These are phyloP conservation scores for Mycena latifolia DNA, from an alignment of 768 basidiomycete species.

Conservation along the genomic window DNA sequence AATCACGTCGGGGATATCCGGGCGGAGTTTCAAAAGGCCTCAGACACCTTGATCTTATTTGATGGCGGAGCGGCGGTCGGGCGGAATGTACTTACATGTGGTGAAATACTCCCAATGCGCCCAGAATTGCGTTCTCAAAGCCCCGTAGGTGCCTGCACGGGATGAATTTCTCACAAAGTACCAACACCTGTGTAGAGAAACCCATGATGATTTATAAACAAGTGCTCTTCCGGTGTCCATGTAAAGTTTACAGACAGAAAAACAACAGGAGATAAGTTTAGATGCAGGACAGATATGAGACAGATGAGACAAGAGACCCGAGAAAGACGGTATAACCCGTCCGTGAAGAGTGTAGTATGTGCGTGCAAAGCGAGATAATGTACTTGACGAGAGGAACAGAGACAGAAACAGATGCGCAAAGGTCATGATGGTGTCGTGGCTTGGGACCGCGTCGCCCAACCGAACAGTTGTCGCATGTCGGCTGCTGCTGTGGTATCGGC, in stretches of 20 bases:
- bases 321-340: slow-evolving; percentile 15
- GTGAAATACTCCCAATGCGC: no score
- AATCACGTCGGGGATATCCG: no score
- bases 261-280: slow-evolving; percentile 43
- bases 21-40: no score
- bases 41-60: no score
- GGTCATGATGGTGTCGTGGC: slow-evolving; percentile 42
- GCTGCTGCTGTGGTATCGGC: slow-evolving; percentile 73
- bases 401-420: slow-evolving; percentile 22
- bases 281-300: slow-evolving; percentile 37
- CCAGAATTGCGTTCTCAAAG: no score
- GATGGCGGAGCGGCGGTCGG: no score
- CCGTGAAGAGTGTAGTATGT: slow-evolving; percentile 25
- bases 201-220: slow-evolving; percentile 31
- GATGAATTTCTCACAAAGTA: no score
- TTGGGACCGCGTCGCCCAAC: slow-evolving; percentile 79
- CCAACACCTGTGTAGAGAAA: no score
- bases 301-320: slow-evolving; percentile 32
- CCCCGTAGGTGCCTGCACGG: no score
- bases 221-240: slow-evolving; percentile 24
- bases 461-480: slow-evolving; percentile 85
- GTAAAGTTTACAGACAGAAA: slow-evolving; percentile 46
- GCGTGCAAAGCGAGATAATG: slow-evolving; percentile 34
- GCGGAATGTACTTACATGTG: no score
- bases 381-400: slow-evolving; percentile 39